These are phyloP conservation scores for Urochloa ruziziensis DNA, from an alignment of 176 grass and related monocot genomes.

Conservation along the genomic window DNA sequence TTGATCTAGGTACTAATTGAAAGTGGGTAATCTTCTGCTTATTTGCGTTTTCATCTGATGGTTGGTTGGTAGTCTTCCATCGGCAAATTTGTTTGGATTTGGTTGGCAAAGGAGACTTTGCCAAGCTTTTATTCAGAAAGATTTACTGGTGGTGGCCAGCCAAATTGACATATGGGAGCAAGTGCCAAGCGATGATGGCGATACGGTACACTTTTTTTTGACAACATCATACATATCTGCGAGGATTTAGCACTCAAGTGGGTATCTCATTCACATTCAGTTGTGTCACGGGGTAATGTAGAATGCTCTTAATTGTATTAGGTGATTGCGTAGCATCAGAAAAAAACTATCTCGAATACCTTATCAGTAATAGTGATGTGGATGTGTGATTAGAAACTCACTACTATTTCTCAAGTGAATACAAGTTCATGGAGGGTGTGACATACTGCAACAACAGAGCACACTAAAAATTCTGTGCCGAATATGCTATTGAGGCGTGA, in stretches of 20 bases:
- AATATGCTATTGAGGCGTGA: background rate
- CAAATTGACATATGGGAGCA: conserved; percentile 28
- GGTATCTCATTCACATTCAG: background rate
- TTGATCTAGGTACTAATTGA: background rate
- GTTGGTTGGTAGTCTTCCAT: conserved; percentile 26
- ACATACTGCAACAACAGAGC: conserved; percentile 5
- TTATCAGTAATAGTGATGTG: background rate
- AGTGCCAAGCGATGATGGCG: conserved; percentile 11
- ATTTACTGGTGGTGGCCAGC: conserved; percentile 32
- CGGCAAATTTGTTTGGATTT: conserved; percentile 32
- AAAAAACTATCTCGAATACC: background rate
- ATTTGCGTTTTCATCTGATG: background rate
- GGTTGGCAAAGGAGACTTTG: conserved; percentile 25
- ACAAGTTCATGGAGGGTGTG: background rate
- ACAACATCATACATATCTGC: background rate
- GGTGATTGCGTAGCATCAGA: background rate
- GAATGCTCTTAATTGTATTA: background rate
- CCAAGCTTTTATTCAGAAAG: conserved; percentile 43
- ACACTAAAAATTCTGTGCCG: background rate
- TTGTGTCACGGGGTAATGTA: background rate
- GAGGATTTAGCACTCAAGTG: background rate
- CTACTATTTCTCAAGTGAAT: background rate
- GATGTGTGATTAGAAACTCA: conserved; percentile 10
- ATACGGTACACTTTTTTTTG: conserved; percentile 24
- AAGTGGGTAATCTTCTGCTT: background rate